A percentile compares a stretch with the other conserved stretches of the same genome.
phyloP scores from a whole-genome alignment of 2,329 filamentous ascomycete species.

The Nemania sp. region DNA sequence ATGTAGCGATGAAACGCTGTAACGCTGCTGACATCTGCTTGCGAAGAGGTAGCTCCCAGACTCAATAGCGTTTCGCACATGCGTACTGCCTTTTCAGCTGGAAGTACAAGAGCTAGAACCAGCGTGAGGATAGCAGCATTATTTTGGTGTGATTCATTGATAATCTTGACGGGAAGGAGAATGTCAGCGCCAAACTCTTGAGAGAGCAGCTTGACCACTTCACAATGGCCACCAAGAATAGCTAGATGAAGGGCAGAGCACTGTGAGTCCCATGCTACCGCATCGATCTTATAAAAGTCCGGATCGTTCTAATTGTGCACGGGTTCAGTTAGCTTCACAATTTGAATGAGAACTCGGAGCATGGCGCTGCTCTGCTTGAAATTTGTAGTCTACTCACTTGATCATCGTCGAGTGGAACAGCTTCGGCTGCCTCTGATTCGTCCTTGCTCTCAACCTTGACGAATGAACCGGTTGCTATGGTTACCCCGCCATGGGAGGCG shows the following conservation, averaged over 20 bases:
- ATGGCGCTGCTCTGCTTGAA: not conserved
- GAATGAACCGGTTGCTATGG: slow-evolving; percentile 71
- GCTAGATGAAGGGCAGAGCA: slow-evolving; percentile 78
- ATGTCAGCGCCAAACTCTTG: slow-evolving; percentile 77
- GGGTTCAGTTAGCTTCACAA: slow-evolving; percentile 4
- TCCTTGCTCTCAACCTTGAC: slow-evolving; percentile 64
- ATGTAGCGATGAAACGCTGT: slow-evolving; percentile 71
- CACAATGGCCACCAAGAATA: slow-evolving; percentile 71
- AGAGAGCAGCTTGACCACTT: slow-evolving; percentile 71
- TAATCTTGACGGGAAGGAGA: slow-evolving; percentile 73
- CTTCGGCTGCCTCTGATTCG: slow-evolving; percentile 47
- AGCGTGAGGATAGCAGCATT: slow-evolving; percentile 69
- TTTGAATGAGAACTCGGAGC: not conserved
- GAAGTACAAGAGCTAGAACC: slow-evolving; percentile 68
- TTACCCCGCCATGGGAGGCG: slow-evolving; percentile 57
- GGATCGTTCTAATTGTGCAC: slow-evolving; percentile 56
- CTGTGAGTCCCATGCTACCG: slow-evolving; percentile 78
- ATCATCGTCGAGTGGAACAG: slow-evolving; percentile 55
- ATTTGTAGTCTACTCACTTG: slow-evolving; percentile 42
- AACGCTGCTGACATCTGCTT: slow-evolving; percentile 67
- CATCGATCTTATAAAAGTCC: slow-evolving; percentile 79
- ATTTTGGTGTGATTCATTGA: slow-evolving; percentile 51
- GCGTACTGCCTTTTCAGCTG: slow-evolving; percentile 63
- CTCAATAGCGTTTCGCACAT: slow-evolving; percentile 69
- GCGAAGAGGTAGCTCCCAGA: slow-evolving; percentile 73